These are phyloP conservation scores for Chloris gayana DNA, from an alignment of 176 grass and related monocot genomes.

Conservation along the genomic window DNA sequence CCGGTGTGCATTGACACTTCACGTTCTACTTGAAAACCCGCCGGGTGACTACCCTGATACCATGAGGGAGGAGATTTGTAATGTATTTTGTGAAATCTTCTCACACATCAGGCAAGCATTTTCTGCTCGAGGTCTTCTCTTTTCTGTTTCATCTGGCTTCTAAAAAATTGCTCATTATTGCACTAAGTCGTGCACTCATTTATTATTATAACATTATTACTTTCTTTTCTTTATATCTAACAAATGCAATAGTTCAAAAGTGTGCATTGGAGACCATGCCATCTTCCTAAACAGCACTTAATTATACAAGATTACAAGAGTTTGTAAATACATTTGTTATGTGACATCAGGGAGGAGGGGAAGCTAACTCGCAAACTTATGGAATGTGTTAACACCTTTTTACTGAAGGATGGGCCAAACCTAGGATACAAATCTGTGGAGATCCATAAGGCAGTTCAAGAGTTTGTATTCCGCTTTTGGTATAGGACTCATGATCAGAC, in stretches of 20 bases:
- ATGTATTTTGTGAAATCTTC: constrained; percentile 66
- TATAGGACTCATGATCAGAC: constrained; percentile 65
- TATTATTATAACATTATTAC: not conserved
- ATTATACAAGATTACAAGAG: not conserved
- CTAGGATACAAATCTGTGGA: constrained; percentile 74
- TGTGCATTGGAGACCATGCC: not conserved
- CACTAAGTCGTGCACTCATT: not conserved
- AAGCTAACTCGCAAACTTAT: constrained; percentile 87
- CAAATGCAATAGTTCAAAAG: not conserved
- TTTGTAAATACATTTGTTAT: constrained; percentile 31
- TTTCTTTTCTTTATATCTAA: not conserved
- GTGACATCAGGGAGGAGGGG: constrained; percentile 74
- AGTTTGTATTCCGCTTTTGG: constrained; percentile 74
- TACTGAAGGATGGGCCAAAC: constrained; percentile 90
- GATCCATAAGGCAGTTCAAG: constrained; percentile 75
- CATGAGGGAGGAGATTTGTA: constrained; percentile 70
- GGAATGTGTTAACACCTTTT: constrained; percentile 84
- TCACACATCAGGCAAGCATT: constrained; percentile 50
- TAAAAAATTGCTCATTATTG: not conserved
- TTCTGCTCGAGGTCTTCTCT: constrained; percentile 13
- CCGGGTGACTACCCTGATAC: constrained; percentile 79
- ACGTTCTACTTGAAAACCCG: constrained; percentile 83
- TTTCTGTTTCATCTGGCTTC: constrained; percentile 5
- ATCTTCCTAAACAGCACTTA: not conserved
- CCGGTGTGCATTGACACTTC: constrained; percentile 64